phyloP scores from a whole-genome alignment of 768 basidiomycete genomes.

The Psilocybe cyanescens region DNA sequence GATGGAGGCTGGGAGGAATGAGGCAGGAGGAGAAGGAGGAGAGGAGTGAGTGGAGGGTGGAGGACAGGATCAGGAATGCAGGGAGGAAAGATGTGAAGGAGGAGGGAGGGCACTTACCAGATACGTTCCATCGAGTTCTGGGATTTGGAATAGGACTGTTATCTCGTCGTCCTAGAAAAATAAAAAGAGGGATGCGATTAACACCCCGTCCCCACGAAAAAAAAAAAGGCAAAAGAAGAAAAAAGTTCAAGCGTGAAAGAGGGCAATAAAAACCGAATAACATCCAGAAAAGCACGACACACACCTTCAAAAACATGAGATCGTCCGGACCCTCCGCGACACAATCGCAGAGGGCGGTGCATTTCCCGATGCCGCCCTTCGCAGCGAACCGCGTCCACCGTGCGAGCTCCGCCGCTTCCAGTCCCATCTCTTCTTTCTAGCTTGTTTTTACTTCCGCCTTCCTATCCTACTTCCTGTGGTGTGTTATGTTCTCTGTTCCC shows the following conservation, averaged over 20 bases:
- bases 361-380: conserved; percentile 86
- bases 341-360: conserved; percentile 74
- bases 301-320: conserved; percentile 85
- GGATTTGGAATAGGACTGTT: conserved; percentile 73
- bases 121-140: conserved; percentile 54
- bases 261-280: background rate
- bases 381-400: conserved; percentile 85
- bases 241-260: background rate
- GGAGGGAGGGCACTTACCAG: conserved; percentile 49
- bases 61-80: too few relatives aligned
- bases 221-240: background rate
- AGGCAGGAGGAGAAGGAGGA: too few relatives aligned
- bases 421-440: conserved; percentile 29
- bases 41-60: too few relatives aligned
- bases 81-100: too few relatives aligned
- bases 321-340: conserved; percentile 75
- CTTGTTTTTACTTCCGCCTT: too few relatives aligned
- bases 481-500: too few relatives aligned
- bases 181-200: too few relatives aligned
- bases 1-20: background rate
- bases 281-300: conserved; percentile 16
- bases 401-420: conserved; percentile 75
- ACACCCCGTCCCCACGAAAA: too few relatives aligned
- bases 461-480: too few relatives aligned
- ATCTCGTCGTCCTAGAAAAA: conserved; percentile 73